These are phyloP conservation scores for Trametes sp. DNA, from an alignment of 1,284 basidiomycete genomes.

Conservation along the genomic window DNA sequence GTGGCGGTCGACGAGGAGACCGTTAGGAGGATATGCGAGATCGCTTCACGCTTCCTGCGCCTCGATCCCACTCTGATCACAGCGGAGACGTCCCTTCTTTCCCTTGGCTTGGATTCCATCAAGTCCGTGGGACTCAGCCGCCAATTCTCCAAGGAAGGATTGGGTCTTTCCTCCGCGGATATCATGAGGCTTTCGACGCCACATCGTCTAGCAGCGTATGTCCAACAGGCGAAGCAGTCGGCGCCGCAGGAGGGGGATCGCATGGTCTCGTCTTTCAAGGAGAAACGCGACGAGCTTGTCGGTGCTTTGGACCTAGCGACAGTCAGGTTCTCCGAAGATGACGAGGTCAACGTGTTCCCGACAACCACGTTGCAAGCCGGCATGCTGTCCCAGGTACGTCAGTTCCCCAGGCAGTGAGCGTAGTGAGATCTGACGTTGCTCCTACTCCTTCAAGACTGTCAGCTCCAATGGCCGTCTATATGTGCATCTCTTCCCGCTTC, in stretches of 20 bases:
- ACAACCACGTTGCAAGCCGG: slow-evolving; percentile 56
- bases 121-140: slow-evolving; percentile 53
- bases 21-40: slow-evolving; percentile 35
- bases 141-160: slow-evolving; percentile 43
- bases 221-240: slow-evolving; percentile 14
- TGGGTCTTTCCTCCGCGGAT: slow-evolving; percentile 44
- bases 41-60: slow-evolving; percentile 48
- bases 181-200: slow-evolving; percentile 43
- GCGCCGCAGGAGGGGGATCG: slow-evolving; percentile 16
- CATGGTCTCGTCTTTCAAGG: slow-evolving; percentile 28
- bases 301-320: slow-evolving; percentile 30
- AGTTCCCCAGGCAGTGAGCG: background rate
- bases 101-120: slow-evolving; percentile 58
- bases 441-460: slow-evolving; percentile 47
- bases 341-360: slow-evolving; percentile 48
- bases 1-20: slow-evolving; percentile 24
- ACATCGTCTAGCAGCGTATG: slow-evolving; percentile 29
- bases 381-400: slow-evolving; percentile 57
- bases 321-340: slow-evolving; percentile 41
- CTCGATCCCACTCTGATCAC: slow-evolving; percentile 40
- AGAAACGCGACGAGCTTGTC: slow-evolving; percentile 29
- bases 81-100: slow-evolving; percentile 49
- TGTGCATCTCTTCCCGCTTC: slow-evolving; percentile 54
- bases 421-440: background rate
- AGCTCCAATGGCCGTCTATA: slow-evolving; percentile 53